Evolutionary conservation across 2,329 filamentous ascomycete genomes (phyloP).

Genomic region (Alternaria triticina): DNA sequence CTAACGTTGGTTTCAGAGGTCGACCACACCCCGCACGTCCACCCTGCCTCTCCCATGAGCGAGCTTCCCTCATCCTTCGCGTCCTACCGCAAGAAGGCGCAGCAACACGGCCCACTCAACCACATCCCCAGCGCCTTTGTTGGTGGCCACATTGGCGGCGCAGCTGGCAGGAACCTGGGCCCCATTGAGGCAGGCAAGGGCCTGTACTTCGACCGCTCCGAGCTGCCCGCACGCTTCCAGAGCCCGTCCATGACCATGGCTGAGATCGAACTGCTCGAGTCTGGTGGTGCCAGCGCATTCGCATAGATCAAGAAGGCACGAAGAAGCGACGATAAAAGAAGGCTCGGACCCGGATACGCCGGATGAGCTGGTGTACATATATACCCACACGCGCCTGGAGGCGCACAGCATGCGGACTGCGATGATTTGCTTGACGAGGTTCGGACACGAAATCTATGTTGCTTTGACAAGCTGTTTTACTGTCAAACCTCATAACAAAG

Average conservation of each 20-base stretch:
- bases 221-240: conserved; percentile 85
- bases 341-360: conserved; percentile 21
- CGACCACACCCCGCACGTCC: conserved; percentile 75
- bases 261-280: conserved; percentile 96
- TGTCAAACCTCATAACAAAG: too few species aligned
- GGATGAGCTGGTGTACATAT: conserved; percentile 29
- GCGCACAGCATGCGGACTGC: conserved; percentile 11
- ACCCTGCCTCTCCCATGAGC: conserved; percentile 73
- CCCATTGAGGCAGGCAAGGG: conserved; percentile 73
- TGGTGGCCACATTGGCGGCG: conserved; percentile 60
- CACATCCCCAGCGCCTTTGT: conserved; percentile 35
- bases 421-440: neutral
- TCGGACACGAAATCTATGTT: neutral
- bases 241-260: conserved; percentile 73
- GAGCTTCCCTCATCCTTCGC: conserved; percentile 74
- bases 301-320: conserved; percentile 46
- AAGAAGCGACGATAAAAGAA: conserved; percentile 15
- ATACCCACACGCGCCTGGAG: conserved; percentile 20
- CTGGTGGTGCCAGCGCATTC: conserved; percentile 78
- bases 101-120: conserved; percentile 76
- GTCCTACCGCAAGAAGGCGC: conserved; percentile 77
- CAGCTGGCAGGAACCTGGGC: conserved; percentile 73
- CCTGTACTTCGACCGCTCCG: conserved; percentile 84
- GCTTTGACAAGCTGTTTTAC: too few species aligned
- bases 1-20: conserved; percentile 60